Percentiles rank a stretch among this genome's conserved stretches.
Conservation (phyloP, 1,284 basidiomycete genomes). For the Cryptococcus deneoformans region DNA sequence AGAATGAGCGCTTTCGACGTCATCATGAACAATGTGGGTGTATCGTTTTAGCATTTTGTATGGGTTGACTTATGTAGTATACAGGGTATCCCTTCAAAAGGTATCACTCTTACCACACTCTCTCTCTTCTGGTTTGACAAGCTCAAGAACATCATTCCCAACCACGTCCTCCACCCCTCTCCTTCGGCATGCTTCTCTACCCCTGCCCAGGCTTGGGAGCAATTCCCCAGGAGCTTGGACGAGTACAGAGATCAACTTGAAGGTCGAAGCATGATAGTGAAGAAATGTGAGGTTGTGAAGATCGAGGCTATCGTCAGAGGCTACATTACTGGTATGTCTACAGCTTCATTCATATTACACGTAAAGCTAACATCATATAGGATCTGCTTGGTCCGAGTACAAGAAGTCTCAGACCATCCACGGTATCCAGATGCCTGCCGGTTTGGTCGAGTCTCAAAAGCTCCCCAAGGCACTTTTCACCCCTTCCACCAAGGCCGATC, state of each 20-base stretch:
- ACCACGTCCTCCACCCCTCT: conserved; percentile 74
- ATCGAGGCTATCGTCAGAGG: conserved; percentile 98
- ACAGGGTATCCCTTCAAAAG: conserved; percentile 92
- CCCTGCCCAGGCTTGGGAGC: conserved; percentile 60
- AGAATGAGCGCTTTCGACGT: conserved; percentile 97
- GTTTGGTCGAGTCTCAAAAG: conserved; percentile 81
- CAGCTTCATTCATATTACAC: neutral
- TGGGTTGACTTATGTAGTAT: conserved; percentile 5
- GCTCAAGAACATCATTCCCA: conserved; percentile 71
- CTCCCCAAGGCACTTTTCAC: conserved; percentile 86
- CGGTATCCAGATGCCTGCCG: conserved; percentile 71
- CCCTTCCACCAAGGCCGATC: conserved; percentile 95
- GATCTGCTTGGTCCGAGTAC: conserved; percentile 92
- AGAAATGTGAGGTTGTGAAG: conserved; percentile 82
- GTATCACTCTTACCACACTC: conserved; percentile 81
- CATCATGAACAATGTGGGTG: conserved; percentile 78
- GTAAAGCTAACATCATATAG: conserved; percentile 53
- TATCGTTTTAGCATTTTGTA: neutral
- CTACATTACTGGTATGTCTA: conserved; percentile 76
- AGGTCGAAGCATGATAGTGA: conserved; percentile 87
- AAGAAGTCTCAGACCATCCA: conserved; percentile 85
- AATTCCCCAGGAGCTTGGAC: conserved; percentile 64
- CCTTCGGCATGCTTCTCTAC: conserved; percentile 21
- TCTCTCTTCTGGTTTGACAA: conserved; percentile 96
- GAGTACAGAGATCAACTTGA: conserved; percentile 63